Conservation (phyloP, 371 early-diverging fungal species). For the Enteropsectra breve region DNA sequence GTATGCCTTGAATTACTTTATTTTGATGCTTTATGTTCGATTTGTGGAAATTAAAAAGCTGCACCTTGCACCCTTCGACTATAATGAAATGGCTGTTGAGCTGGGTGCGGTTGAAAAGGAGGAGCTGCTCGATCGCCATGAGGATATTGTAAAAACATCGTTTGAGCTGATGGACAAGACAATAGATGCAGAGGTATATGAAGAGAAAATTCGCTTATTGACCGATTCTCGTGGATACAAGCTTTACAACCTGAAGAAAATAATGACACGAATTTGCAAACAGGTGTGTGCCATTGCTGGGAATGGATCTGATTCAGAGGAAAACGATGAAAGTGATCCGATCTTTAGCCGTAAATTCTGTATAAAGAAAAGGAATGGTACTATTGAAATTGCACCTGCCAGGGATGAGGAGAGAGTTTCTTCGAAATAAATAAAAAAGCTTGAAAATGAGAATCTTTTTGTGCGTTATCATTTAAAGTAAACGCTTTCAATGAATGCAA, state of each 20-base stretch:
- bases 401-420: too few relatives aligned
- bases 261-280: slow-evolving; percentile 49
- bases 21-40: slow-evolving; percentile 70
- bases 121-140: slow-evolving; percentile 23
- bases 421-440: too few relatives aligned
- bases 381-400: too few relatives aligned
- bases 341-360: too few relatives aligned
- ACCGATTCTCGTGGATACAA: slow-evolving; percentile 50
- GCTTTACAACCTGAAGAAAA: slow-evolving; percentile 53
- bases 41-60: slow-evolving; percentile 69
- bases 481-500: too few relatives aligned
- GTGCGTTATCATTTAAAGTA: too few relatives aligned
- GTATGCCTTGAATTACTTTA: slow-evolving; percentile 72
- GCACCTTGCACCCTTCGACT: slow-evolving; percentile 39
- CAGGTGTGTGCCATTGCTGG: slow-evolving; percentile 8
- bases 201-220: slow-evolving; percentile 73
- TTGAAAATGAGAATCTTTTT: too few relatives aligned
- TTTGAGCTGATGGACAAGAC: slow-evolving; percentile 68
- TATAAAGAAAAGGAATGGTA: too few relatives aligned
- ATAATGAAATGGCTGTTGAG: slow-evolving; percentile 69
- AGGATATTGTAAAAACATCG: slow-evolving; percentile 65
- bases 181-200: slow-evolving; percentile 72
- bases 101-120: slow-evolving; percentile 65
- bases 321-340: too few relatives aligned
- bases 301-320: too few relatives aligned